These are phyloP conservation scores for Mycena leptocephala DNA, from an alignment of 768 basidiomycete genomes.

Conservation along the genomic window DNA sequence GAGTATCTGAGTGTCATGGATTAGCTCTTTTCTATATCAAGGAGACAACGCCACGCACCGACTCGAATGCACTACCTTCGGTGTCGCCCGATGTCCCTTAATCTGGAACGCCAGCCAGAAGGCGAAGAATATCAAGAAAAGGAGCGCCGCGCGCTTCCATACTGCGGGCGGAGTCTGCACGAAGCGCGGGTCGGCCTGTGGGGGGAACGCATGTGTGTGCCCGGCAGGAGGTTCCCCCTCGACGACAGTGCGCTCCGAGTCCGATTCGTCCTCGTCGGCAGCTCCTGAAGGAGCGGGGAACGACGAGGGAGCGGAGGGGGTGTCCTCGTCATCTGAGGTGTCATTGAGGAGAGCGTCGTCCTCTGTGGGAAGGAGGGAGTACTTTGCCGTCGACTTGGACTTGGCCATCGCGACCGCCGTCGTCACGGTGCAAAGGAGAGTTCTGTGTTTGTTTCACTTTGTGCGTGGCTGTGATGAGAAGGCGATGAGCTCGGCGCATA, in stretches of 20 bases:
- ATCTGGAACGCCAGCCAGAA: slow-evolving; percentile 63
- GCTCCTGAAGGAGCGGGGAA: too few species aligned
- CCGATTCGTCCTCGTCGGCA: background rate
- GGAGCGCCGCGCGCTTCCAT: slow-evolving; percentile 64
- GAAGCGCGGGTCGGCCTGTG: slow-evolving; percentile 50
- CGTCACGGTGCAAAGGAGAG: too few species aligned
- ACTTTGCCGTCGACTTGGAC: background rate
- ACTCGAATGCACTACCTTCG: slow-evolving; percentile 73
- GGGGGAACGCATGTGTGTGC: background rate
- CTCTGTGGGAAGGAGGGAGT: background rate
- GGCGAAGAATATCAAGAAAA: slow-evolving; percentile 58
- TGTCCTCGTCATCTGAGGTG: background rate
- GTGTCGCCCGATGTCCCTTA: slow-evolving; percentile 47
- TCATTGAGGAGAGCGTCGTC: background rate
- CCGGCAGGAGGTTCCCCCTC: background rate
- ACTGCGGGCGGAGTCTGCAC: slow-evolving; percentile 56
- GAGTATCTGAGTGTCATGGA: slow-evolving; percentile 75
- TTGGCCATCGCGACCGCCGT: too few species aligned
- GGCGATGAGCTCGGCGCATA: too few species aligned
- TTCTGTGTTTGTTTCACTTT: too few species aligned
- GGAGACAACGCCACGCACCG: slow-evolving; percentile 70
- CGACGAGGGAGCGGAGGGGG: too few species aligned
- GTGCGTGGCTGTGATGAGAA: too few species aligned
- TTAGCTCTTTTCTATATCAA: background rate
- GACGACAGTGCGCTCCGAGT: background rate